A percentile compares a stretch with the other conserved stretches of the same genome.
These are phyloP conservation scores for Ramicandelaber brevisporus DNA, from an alignment of 192 early-diverging fungal species.

Conservation along the genomic window DNA sequence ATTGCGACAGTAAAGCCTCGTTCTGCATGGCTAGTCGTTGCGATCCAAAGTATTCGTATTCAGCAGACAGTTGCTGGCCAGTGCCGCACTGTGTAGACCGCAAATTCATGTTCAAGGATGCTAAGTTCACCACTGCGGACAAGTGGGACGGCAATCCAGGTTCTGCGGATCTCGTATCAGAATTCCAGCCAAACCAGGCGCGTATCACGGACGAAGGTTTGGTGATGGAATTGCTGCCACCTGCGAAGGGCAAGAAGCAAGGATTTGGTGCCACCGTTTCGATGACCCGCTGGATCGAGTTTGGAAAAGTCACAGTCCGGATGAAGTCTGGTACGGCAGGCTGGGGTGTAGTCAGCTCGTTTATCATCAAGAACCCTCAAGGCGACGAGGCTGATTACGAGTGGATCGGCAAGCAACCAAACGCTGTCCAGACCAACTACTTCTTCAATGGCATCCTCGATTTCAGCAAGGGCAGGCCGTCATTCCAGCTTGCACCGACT, in stretches of 20 bases:
- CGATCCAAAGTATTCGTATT: slow-evolving; percentile 12
- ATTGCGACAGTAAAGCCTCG: slow-evolving; percentile 13
- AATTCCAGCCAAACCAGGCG: slow-evolving; percentile 24
- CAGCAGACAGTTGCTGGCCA: slow-evolving; percentile 10
- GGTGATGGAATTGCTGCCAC: slow-evolving; percentile 15
- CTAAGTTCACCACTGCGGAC: slow-evolving; percentile 7
- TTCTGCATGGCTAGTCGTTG: slow-evolving; percentile 16
- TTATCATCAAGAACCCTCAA: slow-evolving; percentile 23
- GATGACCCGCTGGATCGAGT: slow-evolving; percentile 25
- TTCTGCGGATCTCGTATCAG: slow-evolving; percentile 16
- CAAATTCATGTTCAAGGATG: slow-evolving; percentile 7
- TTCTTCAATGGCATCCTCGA: slow-evolving; percentile 25
- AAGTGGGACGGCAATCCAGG: slow-evolving; percentile 23
- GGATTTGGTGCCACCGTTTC: slow-evolving; percentile 30
- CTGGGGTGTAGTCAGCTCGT: slow-evolving; percentile 27
- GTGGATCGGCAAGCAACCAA: slow-evolving; percentile 21
- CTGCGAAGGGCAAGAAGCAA: slow-evolving; percentile 19
- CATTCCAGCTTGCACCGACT: slow-evolving; percentile 10
- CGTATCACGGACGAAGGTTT: slow-evolving; percentile 12
- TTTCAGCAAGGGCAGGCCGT: slow-evolving; percentile 21
- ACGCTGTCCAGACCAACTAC: slow-evolving; percentile 30
- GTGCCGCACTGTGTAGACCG: slow-evolving; percentile 14
- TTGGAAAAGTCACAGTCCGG: slow-evolving; percentile 26
- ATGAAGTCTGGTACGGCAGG: slow-evolving; percentile 17
- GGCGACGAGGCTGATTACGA: slow-evolving; percentile 43